Percentiles rank a stretch among this genome's conserved stretches.
Conservation (phyloP, 192 early-diverging fungal genomes). For the Coemansia sp. region DNA sequence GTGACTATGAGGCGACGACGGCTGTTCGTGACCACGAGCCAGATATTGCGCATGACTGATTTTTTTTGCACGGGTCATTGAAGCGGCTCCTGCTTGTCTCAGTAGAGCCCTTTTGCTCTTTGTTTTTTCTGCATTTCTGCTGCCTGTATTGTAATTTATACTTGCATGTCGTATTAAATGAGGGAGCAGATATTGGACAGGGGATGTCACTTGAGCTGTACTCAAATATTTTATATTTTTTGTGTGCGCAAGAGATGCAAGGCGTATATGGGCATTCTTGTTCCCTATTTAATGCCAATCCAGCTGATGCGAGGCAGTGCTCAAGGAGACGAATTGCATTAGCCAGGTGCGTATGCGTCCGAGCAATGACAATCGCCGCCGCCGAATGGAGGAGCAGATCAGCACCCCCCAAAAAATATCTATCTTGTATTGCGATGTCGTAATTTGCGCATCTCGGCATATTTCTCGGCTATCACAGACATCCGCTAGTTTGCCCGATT, state of each 20-base stretch:
- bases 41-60: conserved; percentile 4
- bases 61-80: conserved; percentile 2
- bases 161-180: conserved; percentile 1
- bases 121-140: conserved; percentile 1
- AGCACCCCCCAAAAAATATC: not conserved
- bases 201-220: conserved; percentile 15
- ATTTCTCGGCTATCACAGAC: not conserved
- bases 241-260: not conserved
- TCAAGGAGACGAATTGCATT: not conserved
- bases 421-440: not conserved
- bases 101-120: not conserved
- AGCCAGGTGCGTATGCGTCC: no score
- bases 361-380: no score
- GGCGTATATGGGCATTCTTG: not conserved
- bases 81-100: not conserved
- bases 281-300: not conserved
- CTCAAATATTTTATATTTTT: not conserved
- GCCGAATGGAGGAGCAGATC: no score
- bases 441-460: not conserved
- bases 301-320: not conserved
- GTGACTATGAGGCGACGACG: not conserved
- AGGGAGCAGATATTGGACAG: conserved; percentile 6
- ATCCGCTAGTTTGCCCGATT: not conserved
- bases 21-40: not conserved
- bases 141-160: conserved; percentile 3